Percentiles rank a stretch among this genome's conserved stretches.
These are phyloP conservation scores for Acmispon strigosus DNA, from an alignment of 306 rosid species.

Conservation along the genomic window DNA sequence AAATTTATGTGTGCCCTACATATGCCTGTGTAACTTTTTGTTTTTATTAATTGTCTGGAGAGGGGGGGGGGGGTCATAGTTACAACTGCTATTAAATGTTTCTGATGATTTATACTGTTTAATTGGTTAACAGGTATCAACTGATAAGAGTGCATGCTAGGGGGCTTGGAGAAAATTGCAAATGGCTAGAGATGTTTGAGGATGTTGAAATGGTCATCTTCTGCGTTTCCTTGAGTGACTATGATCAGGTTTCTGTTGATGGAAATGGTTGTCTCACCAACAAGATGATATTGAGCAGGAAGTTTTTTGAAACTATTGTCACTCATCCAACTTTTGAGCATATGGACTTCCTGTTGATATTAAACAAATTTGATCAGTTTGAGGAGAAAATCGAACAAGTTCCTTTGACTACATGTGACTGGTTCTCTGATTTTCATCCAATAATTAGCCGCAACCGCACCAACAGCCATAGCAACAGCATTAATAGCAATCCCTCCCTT, in stretches of 20 bases:
- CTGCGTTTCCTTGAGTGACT: constrained; percentile 86
- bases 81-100: background rate
- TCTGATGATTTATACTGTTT: constrained; percentile 10
- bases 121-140: constrained; percentile 34
- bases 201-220: constrained; percentile 86
- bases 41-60: background rate
- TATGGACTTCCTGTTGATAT: constrained; percentile 81
- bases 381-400: constrained; percentile 81
- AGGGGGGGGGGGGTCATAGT: background rate
- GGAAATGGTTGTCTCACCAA: constrained; percentile 58
- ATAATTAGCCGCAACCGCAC: constrained; percentile 57
- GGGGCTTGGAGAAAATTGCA: constrained; percentile 81
- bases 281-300: constrained; percentile 74
- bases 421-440: constrained; percentile 90
- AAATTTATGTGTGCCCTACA: background rate
- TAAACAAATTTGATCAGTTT: constrained; percentile 75
- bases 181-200: constrained; percentile 99
- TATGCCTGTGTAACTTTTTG: background rate
- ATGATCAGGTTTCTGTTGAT: constrained; percentile 64
- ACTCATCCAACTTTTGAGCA: constrained; percentile 90
- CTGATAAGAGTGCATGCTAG: constrained; percentile 41
- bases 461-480: constrained; percentile 62
- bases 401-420: constrained; percentile 70
- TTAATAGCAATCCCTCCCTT: constrained; percentile 66
- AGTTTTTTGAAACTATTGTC: constrained; percentile 72